Base-by-base conservation (phyloP, 2,329 filamentous ascomycete genomes). In the Microsporum ferrugineum region DNA sequence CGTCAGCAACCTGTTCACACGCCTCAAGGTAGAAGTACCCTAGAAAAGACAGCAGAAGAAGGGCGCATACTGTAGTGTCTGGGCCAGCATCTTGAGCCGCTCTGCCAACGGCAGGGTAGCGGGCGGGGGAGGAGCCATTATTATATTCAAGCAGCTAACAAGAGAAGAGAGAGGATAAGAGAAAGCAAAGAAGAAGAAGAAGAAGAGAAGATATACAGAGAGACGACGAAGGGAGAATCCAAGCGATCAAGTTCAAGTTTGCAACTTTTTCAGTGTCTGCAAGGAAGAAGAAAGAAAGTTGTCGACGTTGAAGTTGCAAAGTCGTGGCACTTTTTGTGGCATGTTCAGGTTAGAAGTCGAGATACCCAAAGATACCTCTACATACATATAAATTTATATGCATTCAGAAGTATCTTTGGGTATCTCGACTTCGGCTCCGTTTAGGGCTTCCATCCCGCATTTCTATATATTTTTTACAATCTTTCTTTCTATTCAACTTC, bases 41-140 rank as follows among this genome's bases (percentile, higher is more conserved):
- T 10, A 27, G 12, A 41, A n/a, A 8, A 41, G 36, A 3, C n/a
- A 41, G n/a, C 10, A 41, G 23, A 39, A 34, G 55, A 34, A 14
- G 34, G 36, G 6, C 84, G 88, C 92, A 69, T 74, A 99, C 80
- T 97, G 94, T 68, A 97, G 81, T 53, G 91, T 97, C 76, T 95
- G 86, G 67, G 87, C 91, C 68, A 97, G 82, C 68, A 83, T 80
- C 69, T 89, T 76, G 63, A 96, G 78, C 71, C 91, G 84, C 79
- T 94, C 85, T 71, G 79, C 77, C 70, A 94, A 79, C 73, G 89
- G 86, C 75, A 88, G 75, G 68, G 78, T 82, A 62, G 87, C 78
- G 62, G 86, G 78, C 66, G 88, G 87, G 75, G 88, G 87, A 77
- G 88, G 87, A 76, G 88, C 84, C 86, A 89, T 89, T 62, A 68